Evolutionary conservation across 2,329 filamentous ascomycete genomes (phyloP).

Genomic region (Fusarium papillatum): DNA sequence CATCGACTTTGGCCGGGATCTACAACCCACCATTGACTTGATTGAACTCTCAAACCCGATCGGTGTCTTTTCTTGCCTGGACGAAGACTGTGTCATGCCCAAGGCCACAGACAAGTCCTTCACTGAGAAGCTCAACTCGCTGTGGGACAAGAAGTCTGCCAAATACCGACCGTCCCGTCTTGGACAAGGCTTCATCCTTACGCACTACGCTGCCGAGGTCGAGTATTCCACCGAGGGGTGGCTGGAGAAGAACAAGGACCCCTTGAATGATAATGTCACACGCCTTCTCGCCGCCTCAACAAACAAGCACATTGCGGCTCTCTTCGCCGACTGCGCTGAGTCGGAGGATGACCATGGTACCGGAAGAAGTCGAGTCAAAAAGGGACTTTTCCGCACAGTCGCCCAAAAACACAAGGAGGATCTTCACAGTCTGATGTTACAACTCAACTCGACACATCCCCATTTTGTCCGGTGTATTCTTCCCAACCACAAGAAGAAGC

Average conservation of each 20-base stretch:
- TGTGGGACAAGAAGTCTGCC: slow-evolving; percentile 96
- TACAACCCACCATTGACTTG: slow-evolving; percentile 97
- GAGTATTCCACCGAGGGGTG: slow-evolving; percentile 96
- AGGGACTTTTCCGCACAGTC: slow-evolving; percentile 95
- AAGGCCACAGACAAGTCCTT: slow-evolving; percentile 98
- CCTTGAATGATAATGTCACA: slow-evolving; percentile 96
- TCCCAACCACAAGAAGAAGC: slow-evolving; percentile 97
- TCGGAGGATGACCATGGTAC: slow-evolving; percentile 79
- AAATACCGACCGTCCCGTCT: slow-evolving; percentile 94
- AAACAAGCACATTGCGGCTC: slow-evolving; percentile 84
- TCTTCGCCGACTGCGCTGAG: slow-evolving; percentile 93
- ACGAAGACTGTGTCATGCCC: slow-evolving; percentile 99
- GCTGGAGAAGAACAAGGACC: slow-evolving; percentile 99
- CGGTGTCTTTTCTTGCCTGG: slow-evolving; percentile 97
- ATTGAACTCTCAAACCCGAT: slow-evolving; percentile 98
- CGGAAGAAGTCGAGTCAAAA: slow-evolving; percentile 88
- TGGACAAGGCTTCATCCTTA: slow-evolving; percentile 93
- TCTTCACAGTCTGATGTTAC: slow-evolving; percentile 94
- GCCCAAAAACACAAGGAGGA: slow-evolving; percentile 98
- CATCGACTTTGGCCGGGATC: slow-evolving; percentile 97
- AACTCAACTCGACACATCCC: slow-evolving; percentile 95
- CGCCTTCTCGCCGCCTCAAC: slow-evolving; percentile 86
- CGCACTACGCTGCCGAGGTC: slow-evolving; percentile 97
- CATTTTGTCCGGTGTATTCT: slow-evolving; percentile 99
- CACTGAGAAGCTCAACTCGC: slow-evolving; percentile 94